Evolutionary conservation across 1,139 yeast genomes (phyloP), one percentile per base, ranked within the genome.

Genomic region (Zygosaccharomyces sapae): DNA sequence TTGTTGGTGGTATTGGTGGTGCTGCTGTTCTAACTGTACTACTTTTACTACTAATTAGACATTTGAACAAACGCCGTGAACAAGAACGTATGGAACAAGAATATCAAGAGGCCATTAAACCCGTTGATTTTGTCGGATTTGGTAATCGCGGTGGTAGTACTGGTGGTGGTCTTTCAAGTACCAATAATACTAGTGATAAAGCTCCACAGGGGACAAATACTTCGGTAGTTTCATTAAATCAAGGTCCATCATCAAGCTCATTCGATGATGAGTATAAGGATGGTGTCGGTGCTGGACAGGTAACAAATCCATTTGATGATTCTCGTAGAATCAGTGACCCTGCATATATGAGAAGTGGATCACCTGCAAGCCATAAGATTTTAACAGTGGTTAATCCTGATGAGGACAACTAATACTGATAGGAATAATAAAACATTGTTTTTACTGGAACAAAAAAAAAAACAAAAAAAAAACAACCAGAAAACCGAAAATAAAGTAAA

Each of bases 21-120:
- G 62, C 63, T 1, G 42, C 61, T 7, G 55, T 48, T 1, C 42
- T 61, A 10, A 58, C 56, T 1, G 51, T 56, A 2, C 44, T 55
- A 7, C 50, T 56, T 1, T 43, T 64, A 30, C 54, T 65, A 7
- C 46, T 53, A 13, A 47, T 63, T 13, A 60, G 68, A 45, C 64
- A 60, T 40, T 46, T 56, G 31, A 61, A 61, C 45, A 55, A 55
- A 50, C 58, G 56, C 39, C 58, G 62, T 29, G 69, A 65, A 50
- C 65, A 65, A 38, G 69, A 62, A 42, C 58, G 68, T 43, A 59
- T 65, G 65, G 69, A 65, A 46, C 60, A 63, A 42, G 69, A 65
- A 40, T 65, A 65, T 50, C 68, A 65, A 49, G 69, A 65, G 44
- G 69, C 69, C 16, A 65, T 65, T 45, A 65, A 65, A 44, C 69